phyloP scores from a whole-genome alignment of 2,329 filamentous ascomycete genomes.

The Fusarium nurragi region DNA sequence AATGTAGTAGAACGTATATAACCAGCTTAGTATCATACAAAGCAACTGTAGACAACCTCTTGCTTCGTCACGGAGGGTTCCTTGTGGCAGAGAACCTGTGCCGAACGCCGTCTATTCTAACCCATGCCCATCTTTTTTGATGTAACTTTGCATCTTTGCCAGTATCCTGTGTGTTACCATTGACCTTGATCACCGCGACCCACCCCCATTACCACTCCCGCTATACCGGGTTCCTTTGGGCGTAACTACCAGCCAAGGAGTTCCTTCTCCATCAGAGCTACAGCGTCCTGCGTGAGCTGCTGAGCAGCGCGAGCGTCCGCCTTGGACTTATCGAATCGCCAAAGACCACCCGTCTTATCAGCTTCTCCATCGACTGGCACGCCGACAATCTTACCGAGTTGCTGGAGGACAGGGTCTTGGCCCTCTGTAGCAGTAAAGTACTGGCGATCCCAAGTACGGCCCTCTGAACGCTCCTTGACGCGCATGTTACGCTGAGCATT shows the following conservation, averaged over 20 bases:
- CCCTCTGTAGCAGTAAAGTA: slow-evolving; percentile 74
- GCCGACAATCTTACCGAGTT: slow-evolving; percentile 58
- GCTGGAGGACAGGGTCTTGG: slow-evolving; percentile 56
- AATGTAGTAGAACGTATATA: slow-evolving; percentile 33
- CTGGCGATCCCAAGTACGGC: slow-evolving; percentile 79
- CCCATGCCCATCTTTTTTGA: slow-evolving; percentile 24
- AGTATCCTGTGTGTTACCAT: neutral
- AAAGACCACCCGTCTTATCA: slow-evolving; percentile 69
- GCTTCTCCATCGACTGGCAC: slow-evolving; percentile 62
- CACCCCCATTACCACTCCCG: neutral
- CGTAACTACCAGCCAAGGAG: slow-evolving; percentile 51
- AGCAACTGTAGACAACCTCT: slow-evolving; percentile 7
- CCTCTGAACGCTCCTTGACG: slow-evolving; percentile 77
- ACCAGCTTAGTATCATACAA: slow-evolving; percentile 33
- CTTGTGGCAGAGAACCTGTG: slow-evolving; percentile 19
- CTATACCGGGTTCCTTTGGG: neutral
- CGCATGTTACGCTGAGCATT: slow-evolving; percentile 82
- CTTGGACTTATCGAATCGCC: slow-evolving; percentile 65
- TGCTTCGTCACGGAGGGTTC: slow-evolving; percentile 12
- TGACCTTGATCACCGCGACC: slow-evolving; percentile 18
- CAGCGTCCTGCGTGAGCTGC: slow-evolving; percentile 51
- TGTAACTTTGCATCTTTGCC: neutral
- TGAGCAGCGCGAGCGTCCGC: slow-evolving; percentile 52
- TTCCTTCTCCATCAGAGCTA: slow-evolving; percentile 58
- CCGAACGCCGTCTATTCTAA: slow-evolving; percentile 32